phyloP scores from a whole-genome alignment of 139 green algal species.

The Tetradesmus lagerheimii region DNA sequence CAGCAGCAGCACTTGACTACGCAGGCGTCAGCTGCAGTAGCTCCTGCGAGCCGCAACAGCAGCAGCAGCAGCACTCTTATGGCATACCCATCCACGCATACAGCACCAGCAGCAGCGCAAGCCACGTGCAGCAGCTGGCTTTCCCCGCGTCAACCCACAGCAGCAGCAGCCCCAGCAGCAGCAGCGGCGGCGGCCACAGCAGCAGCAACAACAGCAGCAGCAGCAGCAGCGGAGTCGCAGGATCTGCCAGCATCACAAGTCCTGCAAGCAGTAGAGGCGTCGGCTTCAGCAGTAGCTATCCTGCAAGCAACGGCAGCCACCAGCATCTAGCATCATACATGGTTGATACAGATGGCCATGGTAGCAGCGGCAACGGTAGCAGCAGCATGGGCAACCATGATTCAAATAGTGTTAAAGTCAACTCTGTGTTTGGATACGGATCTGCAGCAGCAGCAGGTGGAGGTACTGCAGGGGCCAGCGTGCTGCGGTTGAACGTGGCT shows the following conservation, averaged over 20 bases:
- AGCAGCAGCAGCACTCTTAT: not conserved
- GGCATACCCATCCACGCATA: not conserved
- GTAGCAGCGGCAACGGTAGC: not conserved
- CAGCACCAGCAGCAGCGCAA: not conserved
- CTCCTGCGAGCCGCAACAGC: not conserved
- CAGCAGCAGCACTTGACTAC: conserved; percentile 1
- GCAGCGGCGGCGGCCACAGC: not conserved
- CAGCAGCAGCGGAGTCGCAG: not conserved
- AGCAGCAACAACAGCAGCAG: not conserved
- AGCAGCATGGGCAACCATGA: not conserved
- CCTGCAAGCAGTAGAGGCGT: not conserved
- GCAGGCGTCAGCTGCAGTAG: not conserved
- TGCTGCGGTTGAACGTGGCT: not conserved
- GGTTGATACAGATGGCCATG: not conserved
- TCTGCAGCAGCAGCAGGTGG: not conserved
- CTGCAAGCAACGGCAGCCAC: not conserved
- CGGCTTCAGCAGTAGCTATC: not conserved
- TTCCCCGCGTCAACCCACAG: not conserved
- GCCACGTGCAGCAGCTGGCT: no score
- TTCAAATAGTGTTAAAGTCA: no score
- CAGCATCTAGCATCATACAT: not conserved
- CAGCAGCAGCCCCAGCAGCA: not conserved
- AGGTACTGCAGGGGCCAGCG: not conserved
- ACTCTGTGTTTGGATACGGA: not conserved
- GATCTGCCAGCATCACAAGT: not conserved